These are phyloP conservation scores for Penicillium malachiteum DNA, from an alignment of 495 filamentous ascomycete genomes.

Conservation along the genomic window DNA sequence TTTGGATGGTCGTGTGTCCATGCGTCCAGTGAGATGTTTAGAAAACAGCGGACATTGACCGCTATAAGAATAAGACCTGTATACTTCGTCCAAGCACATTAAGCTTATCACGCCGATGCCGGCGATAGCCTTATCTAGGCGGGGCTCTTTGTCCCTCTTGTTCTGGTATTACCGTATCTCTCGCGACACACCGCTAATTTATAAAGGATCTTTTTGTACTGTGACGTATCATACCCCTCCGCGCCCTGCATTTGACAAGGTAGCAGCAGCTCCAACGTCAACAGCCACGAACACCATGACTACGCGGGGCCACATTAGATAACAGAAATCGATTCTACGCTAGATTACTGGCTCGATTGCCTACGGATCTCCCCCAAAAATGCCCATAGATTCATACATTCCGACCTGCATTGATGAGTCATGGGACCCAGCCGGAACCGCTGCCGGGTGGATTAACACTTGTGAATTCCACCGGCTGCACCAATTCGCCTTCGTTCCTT, in stretches of 20 bases:
- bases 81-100: slow-evolving; percentile 1
- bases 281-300: neutral
- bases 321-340: slow-evolving; percentile 24
- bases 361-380: neutral
- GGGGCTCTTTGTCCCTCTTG: slow-evolving; percentile 6
- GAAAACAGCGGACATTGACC: slow-evolving; percentile 7
- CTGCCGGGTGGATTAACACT: slow-evolving; percentile 17
- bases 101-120: slow-evolving; percentile 39
- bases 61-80: neutral
- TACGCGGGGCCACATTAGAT: slow-evolving; percentile 27
- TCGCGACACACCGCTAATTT: slow-evolving; percentile 2
- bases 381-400: neutral
- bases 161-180: slow-evolving; percentile 9
- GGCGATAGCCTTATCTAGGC: slow-evolving; percentile 46
- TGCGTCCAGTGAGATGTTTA: neutral
- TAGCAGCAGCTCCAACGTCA: slow-evolving; percentile 6
- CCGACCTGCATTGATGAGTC: slow-evolving; percentile 21
- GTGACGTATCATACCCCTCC: slow-evolving; percentile 7
- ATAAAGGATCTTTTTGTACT: neutral
- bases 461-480: slow-evolving; percentile 16
- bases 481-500: slow-evolving; percentile 15
- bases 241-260: slow-evolving; percentile 15
- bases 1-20: too few species aligned
- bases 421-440: slow-evolving; percentile 15
- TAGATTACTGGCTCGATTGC: neutral